phyloP scores from a whole-genome alignment of 2,329 filamentous ascomycete species.

The Alternaria postmessia region DNA sequence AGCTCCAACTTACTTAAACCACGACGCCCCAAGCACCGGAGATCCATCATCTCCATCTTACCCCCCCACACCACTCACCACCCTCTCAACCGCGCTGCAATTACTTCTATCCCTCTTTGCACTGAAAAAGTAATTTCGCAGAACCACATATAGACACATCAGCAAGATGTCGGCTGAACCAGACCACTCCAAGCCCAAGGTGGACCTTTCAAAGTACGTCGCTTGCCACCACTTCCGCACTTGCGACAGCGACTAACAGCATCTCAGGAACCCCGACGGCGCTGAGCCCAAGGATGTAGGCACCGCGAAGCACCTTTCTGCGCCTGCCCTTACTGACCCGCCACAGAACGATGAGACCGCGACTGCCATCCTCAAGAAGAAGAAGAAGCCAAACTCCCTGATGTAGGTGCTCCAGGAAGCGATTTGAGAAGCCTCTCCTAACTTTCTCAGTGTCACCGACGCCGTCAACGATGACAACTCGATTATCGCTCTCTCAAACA shows the following conservation, averaged over 20 bases:
- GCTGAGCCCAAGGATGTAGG: conserved; percentile 82
- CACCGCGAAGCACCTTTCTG: conserved; percentile 20
- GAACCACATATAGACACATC: conserved; percentile 27
- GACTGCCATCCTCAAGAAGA: conserved; percentile 98
- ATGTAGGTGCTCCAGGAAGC: conserved; percentile 69
- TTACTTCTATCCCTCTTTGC: conserved; percentile 19
- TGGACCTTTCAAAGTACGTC: conserved; percentile 58
- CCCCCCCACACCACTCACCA: conserved; percentile 31
- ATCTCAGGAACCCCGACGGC: conserved; percentile 81
- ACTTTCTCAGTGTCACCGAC: conserved; percentile 84
- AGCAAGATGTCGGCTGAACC: conserved; percentile 60
- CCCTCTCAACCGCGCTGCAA: conserved; percentile 27
- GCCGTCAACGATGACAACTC: conserved; percentile 99
- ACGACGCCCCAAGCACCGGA: conserved; percentile 36
- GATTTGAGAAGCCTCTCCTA: conserved; percentile 27
- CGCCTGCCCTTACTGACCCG: conserved; percentile 41
- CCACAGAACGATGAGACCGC: conserved; percentile 84
- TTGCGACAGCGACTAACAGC: conserved; percentile 52
- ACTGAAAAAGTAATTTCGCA: conserved; percentile 20
- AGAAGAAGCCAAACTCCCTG: conserved; percentile 99
- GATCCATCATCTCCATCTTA: conserved; percentile 37
- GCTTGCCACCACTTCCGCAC: conserved; percentile 29
- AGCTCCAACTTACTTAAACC: conserved; percentile 48
- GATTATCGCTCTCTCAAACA: conserved; percentile 96
- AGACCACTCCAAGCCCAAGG: conserved; percentile 58